A percentile compares a stretch with the other conserved stretches of the same genome.
These are phyloP conservation scores for Calonectria henricotiae DNA, from an alignment of 2,329 filamentous ascomycete species.

Conservation along the genomic window DNA sequence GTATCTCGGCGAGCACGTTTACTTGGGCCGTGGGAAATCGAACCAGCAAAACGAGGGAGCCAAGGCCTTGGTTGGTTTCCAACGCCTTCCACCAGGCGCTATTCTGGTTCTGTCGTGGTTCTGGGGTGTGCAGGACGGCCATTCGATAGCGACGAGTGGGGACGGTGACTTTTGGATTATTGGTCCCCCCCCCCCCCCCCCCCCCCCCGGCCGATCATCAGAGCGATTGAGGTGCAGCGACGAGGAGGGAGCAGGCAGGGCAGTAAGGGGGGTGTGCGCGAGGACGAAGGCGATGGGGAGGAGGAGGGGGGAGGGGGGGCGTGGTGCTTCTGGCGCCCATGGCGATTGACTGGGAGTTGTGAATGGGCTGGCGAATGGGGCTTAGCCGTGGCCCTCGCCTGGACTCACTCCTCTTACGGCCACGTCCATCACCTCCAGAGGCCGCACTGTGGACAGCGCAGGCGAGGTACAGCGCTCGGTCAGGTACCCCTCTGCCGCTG, in stretches of 20 bases:
- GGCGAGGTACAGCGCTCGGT: constrained; percentile 24
- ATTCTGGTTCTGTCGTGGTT: constrained; percentile 36
- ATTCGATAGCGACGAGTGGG: constrained; percentile 48
- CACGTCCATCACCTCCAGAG: constrained; percentile 29
- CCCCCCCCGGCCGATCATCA: constrained; percentile 47
- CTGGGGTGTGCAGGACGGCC: constrained; percentile 40
- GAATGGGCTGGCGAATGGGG: constrained; percentile 49
- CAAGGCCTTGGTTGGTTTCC: constrained; percentile 50
- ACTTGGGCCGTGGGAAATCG: constrained; percentile 36
- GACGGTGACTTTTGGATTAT: constrained; percentile 42
- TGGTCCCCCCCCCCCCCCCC: too few species aligned
- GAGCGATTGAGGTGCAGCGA: constrained; percentile 49
- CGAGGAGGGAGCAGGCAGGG: constrained; percentile 39
- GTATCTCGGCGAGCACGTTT: constrained; percentile 36
- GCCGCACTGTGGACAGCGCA: constrained; percentile 27
- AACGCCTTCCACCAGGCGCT: constrained; percentile 53
- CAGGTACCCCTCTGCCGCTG: constrained; percentile 11
- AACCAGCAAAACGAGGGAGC: constrained; percentile 46
- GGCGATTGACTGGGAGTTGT: constrained; percentile 43
- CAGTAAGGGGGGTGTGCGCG: constrained; percentile 20
- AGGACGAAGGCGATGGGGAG: constrained; percentile 19
- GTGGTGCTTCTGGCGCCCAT: constrained; percentile 34
- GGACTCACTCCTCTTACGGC: constrained; percentile 33
- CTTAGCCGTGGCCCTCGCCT: constrained; percentile 41
- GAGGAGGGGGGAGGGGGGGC: constrained; percentile 24